Conservation (phyloP, 2,329 filamentous ascomycete species). For the Colletotrichum siamense region DNA sequence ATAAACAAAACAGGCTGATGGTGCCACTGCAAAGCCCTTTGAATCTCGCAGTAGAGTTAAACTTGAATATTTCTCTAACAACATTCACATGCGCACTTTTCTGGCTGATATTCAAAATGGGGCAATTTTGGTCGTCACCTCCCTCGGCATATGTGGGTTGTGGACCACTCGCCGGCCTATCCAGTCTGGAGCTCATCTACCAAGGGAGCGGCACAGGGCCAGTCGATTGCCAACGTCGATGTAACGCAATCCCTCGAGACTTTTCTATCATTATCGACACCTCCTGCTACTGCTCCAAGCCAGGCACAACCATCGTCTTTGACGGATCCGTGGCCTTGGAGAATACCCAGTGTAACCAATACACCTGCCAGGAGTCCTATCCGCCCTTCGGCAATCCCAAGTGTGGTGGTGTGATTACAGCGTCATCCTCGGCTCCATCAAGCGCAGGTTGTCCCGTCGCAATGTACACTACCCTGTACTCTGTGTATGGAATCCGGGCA, state of each 20-base stretch:
- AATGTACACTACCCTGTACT: not conserved
- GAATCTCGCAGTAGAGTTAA: not conserved
- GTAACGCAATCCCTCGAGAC: not conserved
- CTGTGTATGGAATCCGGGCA: not conserved
- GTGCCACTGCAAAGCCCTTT: not conserved
- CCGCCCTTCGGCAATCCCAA: not conserved
- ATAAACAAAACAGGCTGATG: not conserved
- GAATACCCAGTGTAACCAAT: not conserved
- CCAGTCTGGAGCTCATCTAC: not conserved
- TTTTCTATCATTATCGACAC: not conserved
- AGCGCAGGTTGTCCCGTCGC: not conserved
- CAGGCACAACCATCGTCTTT: not conserved
- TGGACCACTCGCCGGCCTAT: not conserved
- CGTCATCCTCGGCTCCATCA: not conserved
- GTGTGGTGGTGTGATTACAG: not conserved
- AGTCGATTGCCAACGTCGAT: not conserved
- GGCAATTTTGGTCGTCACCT: not conserved
- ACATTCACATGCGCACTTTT: not conserved
- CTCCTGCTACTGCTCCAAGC: not conserved
- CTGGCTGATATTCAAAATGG: not conserved
- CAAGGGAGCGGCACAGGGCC: not conserved
- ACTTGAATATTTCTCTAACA: not conserved
- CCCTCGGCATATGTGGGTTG: not conserved
- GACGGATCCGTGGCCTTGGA: not conserved
- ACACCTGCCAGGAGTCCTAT: not conserved